Evolutionary conservation across 371 early-diverging fungal species (phyloP).

Genomic region (Choanephora cucurbitarum): DNA sequence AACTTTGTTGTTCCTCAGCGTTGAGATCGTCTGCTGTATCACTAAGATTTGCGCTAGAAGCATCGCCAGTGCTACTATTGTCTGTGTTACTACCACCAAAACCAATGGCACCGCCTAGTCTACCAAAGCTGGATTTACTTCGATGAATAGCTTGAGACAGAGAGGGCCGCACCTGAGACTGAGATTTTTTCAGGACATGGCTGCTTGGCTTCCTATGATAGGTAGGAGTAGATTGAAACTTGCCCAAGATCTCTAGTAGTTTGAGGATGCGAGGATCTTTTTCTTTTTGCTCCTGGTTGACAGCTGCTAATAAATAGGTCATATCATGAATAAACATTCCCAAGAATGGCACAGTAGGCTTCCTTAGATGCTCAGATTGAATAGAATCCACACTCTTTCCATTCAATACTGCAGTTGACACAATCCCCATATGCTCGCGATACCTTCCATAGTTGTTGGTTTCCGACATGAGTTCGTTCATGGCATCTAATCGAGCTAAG

Average conservation of each 20-base stretch:
- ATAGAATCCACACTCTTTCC: slow-evolving; percentile 37
- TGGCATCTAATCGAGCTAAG: slow-evolving; percentile 55
- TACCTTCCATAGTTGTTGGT: slow-evolving; percentile 72
- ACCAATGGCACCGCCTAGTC: slow-evolving; percentile 42
- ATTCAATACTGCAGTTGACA: slow-evolving; percentile 33
- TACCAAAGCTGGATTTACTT: slow-evolving; percentile 52
- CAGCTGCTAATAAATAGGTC: slow-evolving; percentile 72
- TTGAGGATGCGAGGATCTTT: slow-evolving; percentile 58
- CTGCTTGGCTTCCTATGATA: slow-evolving; percentile 41
- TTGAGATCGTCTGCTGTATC: slow-evolving; percentile 26
- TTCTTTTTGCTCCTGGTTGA: slow-evolving; percentile 52
- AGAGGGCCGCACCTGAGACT: slow-evolving; percentile 52
- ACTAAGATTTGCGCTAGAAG: background rate
- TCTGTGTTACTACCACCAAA: slow-evolving; percentile 12
- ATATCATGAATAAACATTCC: slow-evolving; percentile 82
- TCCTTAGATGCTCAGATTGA: slow-evolving; percentile 47
- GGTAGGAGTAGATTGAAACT: slow-evolving; percentile 62
- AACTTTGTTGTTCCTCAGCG: slow-evolving; percentile 41
- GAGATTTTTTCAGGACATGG: slow-evolving; percentile 5
- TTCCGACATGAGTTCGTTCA: slow-evolving; percentile 71
- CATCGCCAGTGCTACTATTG: background rate
- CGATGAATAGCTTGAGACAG: slow-evolving; percentile 55
- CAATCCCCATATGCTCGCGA: slow-evolving; percentile 65
- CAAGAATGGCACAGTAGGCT: slow-evolving; percentile 77
- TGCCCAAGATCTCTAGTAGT: slow-evolving; percentile 48